Evolutionary conservation across 169 alveolate species (phyloP).

Genomic region (Plasmodium inui): DNA sequence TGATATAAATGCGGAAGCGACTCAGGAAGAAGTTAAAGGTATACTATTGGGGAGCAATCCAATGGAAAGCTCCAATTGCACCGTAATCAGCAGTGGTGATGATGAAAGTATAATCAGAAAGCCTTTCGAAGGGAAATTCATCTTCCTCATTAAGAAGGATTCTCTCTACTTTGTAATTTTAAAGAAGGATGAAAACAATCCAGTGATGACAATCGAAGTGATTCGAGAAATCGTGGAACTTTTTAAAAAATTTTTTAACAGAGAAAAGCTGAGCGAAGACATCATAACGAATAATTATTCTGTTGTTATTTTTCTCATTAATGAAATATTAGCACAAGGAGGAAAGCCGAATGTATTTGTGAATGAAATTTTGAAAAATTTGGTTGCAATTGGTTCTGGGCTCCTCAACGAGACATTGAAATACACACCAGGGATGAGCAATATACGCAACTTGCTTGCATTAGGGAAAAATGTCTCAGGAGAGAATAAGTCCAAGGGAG

Average conservation of each 20-base stretch:
- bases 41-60: neutral
- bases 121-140: neutral
- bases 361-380: slow-evolving; percentile 32
- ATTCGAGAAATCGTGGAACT: slow-evolving; percentile 39
- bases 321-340: slow-evolving; percentile 63
- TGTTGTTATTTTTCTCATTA: slow-evolving; percentile 34
- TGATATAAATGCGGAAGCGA: neutral
- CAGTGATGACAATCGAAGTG: slow-evolving; percentile 38
- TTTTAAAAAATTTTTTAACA: slow-evolving; percentile 53
- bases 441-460: slow-evolving; percentile 30
- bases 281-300: slow-evolving; percentile 54
- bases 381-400: slow-evolving; percentile 18
- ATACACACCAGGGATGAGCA: slow-evolving; percentile 14
- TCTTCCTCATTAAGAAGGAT: slow-evolving; percentile 28
- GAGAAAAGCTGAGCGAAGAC: slow-evolving; percentile 9
- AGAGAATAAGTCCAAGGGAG: slow-evolving; percentile 1
- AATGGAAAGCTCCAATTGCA: neutral
- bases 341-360: slow-evolving; percentile 62
- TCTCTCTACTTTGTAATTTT: slow-evolving; percentile 17
- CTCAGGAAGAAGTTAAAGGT: slow-evolving; percentile 2
- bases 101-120: neutral
- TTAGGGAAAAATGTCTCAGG: neutral
- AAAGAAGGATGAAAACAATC: slow-evolving; percentile 42
- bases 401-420: slow-evolving; percentile 52
- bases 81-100: slow-evolving; percentile 2